Evolutionary conservation across 2,329 filamentous ascomycete species (phyloP).

Genomic region (Dothideomycetes sp.): DNA sequence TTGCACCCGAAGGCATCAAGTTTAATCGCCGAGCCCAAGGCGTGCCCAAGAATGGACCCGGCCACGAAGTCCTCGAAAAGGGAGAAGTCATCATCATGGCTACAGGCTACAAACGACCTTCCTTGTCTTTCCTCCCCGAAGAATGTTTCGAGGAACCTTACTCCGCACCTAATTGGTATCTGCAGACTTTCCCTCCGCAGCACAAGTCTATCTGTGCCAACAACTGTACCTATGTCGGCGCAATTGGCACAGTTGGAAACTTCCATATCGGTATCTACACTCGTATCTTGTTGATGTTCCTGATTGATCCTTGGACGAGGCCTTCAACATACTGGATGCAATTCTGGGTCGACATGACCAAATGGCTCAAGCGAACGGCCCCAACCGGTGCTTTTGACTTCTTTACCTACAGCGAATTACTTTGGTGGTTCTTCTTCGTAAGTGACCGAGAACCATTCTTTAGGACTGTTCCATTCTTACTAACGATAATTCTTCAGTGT

Average conservation of each 20-base stretch:
- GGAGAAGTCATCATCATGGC: conserved; percentile 76
- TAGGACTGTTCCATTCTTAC: neutral
- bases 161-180: conserved; percentile 74
- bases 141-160: conserved; percentile 68
- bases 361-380: conserved; percentile 56
- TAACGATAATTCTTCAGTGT: conserved; percentile 5
- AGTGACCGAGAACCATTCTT: conserved; percentile 19
- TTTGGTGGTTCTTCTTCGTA: conserved; percentile 80
- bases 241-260: conserved; percentile 74
- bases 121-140: conserved; percentile 62
- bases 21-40: conserved; percentile 66
- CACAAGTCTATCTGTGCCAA: conserved; percentile 68
- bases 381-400: conserved; percentile 77
- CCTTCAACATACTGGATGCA: conserved; percentile 69
- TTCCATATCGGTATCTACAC: conserved; percentile 90
- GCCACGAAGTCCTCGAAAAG: conserved; percentile 54
- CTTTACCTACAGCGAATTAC: conserved; percentile 75
- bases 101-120: conserved; percentile 69
- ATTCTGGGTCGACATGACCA: conserved; percentile 78
- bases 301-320: conserved; percentile 66
- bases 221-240: conserved; percentile 75
- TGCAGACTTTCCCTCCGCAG: conserved; percentile 71
- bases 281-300: conserved; percentile 75
- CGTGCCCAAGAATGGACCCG: conserved; percentile 67
- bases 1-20: conserved; percentile 53